Percentiles rank a stretch among this genome's conserved stretches.
phyloP scores from a whole-genome alignment of 306 rosid species.

The Lathyrus sativus region DNA sequence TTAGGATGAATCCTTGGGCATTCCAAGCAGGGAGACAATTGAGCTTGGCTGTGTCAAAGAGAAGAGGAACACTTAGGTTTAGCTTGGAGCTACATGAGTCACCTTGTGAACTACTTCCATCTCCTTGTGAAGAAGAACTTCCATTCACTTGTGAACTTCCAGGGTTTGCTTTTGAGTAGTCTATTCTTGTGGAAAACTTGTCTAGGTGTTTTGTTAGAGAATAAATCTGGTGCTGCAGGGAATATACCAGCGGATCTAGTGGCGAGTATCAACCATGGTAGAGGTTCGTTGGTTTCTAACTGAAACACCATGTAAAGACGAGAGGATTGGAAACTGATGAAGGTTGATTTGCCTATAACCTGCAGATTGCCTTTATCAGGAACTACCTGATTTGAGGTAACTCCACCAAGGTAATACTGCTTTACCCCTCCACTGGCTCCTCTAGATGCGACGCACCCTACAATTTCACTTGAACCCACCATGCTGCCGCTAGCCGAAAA shows the following conservation, averaged over 20 bases:
- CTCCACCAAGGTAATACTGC: too few relatives aligned
- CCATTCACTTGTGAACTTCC: slow-evolving; percentile 49
- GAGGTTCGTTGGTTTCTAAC: slow-evolving; percentile 45
- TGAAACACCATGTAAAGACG: slow-evolving; percentile 62
- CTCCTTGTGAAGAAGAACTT: slow-evolving; percentile 56
- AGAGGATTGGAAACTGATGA: slow-evolving; percentile 48
- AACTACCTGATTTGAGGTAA: slow-evolving; percentile 52
- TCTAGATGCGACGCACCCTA: slow-evolving; percentile 61
- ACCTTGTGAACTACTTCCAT: slow-evolving; percentile 47
- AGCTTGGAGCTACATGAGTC: slow-evolving; percentile 63
- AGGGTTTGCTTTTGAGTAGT: slow-evolving; percentile 54
- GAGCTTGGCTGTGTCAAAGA: slow-evolving; percentile 61
- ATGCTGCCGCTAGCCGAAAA: slow-evolving; percentile 61
- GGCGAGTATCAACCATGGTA: slow-evolving; percentile 51
- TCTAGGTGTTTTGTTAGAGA: slow-evolving; percentile 52
- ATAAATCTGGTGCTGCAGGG: slow-evolving; percentile 59
- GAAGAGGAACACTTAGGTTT: slow-evolving; percentile 46
- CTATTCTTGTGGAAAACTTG: slow-evolving; percentile 55
- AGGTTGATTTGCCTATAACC: slow-evolving; percentile 46
- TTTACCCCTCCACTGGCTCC: slow-evolving; percentile 48
- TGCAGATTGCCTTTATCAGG: slow-evolving; percentile 60
- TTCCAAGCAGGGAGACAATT: slow-evolving; percentile 65
- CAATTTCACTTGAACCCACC: slow-evolving; percentile 76
- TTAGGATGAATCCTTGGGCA: slow-evolving; percentile 58
- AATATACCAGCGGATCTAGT: slow-evolving; percentile 55